phyloP scores from a whole-genome alignment of 129 eudicot genomes.

The Smallanthus sonchifolius region DNA sequence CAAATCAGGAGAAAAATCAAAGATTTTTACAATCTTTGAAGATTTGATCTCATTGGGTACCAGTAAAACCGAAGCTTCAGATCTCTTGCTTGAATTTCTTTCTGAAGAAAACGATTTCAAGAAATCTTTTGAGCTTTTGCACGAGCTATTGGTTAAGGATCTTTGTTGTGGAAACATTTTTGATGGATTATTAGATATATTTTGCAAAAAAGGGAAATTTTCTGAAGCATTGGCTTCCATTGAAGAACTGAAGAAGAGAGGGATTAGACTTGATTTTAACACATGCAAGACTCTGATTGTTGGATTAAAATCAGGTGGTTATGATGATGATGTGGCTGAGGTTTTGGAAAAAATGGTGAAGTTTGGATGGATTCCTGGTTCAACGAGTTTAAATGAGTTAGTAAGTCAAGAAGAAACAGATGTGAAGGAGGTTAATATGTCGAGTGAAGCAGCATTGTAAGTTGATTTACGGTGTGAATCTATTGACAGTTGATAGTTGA shows the following conservation, averaged over 20 bases:
- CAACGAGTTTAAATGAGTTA: conserved; percentile 37
- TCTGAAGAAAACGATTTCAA: conserved; percentile 40
- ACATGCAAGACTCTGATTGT: conserved; percentile 44
- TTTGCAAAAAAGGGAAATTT: conserved; percentile 18
- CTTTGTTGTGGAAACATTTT: conserved; percentile 19
- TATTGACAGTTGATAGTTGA: not conserved
- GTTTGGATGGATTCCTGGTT: conserved; percentile 52
- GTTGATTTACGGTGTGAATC: conserved; percentile 28
- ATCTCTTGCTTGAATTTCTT: conserved; percentile 18
- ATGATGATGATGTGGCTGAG: conserved; percentile 32
- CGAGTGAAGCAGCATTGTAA: conserved; percentile 30
- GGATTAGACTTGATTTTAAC: conserved; percentile 42
- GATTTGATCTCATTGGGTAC: conserved; percentile 18
- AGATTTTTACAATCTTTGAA: conserved; percentile 25
- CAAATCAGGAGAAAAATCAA: conserved; percentile 22
- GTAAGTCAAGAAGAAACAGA: conserved; percentile 20
- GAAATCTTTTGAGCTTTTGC: conserved; percentile 16
- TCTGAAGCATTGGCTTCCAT: conserved; percentile 36
- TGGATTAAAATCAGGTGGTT: conserved; percentile 41
- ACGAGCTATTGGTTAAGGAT: conserved; percentile 26
- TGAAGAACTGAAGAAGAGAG: conserved; percentile 53
- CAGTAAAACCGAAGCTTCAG: conserved; percentile 18
- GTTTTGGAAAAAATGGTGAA: conserved; percentile 45
- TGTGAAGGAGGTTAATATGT: conserved; percentile 18
- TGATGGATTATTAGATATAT: conserved; percentile 12